Evolutionary conservation across 352 stramenopile genomes (phyloP), one percentile per base, ranked within the genome.

Genomic region (Pythium utonaiense): DNA sequence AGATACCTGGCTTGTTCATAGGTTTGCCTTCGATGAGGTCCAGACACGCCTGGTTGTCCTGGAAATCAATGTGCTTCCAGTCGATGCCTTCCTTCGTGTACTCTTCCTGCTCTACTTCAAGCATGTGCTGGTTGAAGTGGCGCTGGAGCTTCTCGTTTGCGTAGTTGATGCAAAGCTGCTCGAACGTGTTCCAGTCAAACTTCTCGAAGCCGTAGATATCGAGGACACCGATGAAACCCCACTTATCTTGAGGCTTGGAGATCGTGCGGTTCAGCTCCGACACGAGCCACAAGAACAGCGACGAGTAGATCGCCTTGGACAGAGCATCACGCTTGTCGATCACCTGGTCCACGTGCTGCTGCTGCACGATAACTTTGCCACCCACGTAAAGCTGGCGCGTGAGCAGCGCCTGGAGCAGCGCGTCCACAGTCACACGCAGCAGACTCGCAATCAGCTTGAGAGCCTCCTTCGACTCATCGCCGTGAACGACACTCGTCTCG

Each of bases 121-220:
- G 91, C 79, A 98, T 98, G 73, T 98, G 90, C 75, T 97, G 89
- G 64, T 98, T 98, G 44, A 96, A 96, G 56, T 95, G 86, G 1
- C 85, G 83, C 67, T 98, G 94, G 3, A 98, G 74, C 70, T 98
- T 98, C 62, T 98, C 94, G 64, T 98, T 98, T 44, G 88, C 92
- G 53, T 96, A 98, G 71, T 98, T 98, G 62, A 98, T 98, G 64
- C 94, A 98, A 6, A 98, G 75, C 64, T 99, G 96, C 74, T 98
- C 94, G 60, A 98, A 98, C 21, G 88, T 97, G 57, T 96, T 96
- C 88, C 85, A 95, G 49, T 97, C 81, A 59, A 99, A 98, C 48
- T 91, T 95, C 67, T 99, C 96, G 72, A 99, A 99, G 13, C 96
- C 96, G 70, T 98, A 99, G 64, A 99, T 98, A 83, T 99, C 96